Evolutionary conservation across 805 yeast species (phyloP).

Genomic region (Ogataea corticis): DNA sequence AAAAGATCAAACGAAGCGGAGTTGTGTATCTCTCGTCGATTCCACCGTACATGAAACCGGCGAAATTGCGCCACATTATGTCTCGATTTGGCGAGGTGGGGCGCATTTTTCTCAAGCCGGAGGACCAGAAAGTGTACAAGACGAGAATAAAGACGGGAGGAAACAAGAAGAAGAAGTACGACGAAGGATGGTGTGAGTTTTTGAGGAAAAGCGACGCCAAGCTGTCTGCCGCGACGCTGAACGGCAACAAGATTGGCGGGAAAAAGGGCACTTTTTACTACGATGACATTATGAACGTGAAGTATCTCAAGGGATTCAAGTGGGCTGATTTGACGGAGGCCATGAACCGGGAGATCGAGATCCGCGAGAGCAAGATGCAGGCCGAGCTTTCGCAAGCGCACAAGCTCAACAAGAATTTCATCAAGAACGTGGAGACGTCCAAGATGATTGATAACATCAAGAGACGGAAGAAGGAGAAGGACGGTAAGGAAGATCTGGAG

Average conservation of each 20-base stretch:
- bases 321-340: slow-evolving; percentile 95
- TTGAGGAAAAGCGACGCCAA: slow-evolving; percentile 82
- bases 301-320: slow-evolving; percentile 87
- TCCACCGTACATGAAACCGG: slow-evolving; percentile 98
- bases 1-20: slow-evolving; percentile 70
- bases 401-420: slow-evolving; percentile 79
- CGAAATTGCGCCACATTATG: slow-evolving; percentile 79
- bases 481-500: slow-evolving; percentile 25
- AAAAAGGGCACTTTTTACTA: slow-evolving; percentile 87
- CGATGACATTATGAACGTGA: slow-evolving; percentile 90
- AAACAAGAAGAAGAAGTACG: slow-evolving; percentile 80
- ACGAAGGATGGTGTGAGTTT: slow-evolving; percentile 98
- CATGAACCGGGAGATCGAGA: slow-evolving; percentile 85
- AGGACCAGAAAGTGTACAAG: slow-evolving; percentile 63
- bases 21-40: slow-evolving; percentile 88
- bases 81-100: slow-evolving; percentile 85
- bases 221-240: slow-evolving; percentile 79
- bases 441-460: slow-evolving; percentile 75
- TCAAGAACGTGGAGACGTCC: slow-evolving; percentile 81
- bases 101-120: slow-evolving; percentile 84
- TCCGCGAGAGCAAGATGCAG: slow-evolving; percentile 82
- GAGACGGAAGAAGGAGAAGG: slow-evolving; percentile 42
- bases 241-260: slow-evolving; percentile 90
- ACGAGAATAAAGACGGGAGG: slow-evolving; percentile 85
- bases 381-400: slow-evolving; percentile 89